Evolutionary conservation across 495 filamentous ascomycete genomes (phyloP).

Genomic region (Neurospora sp.): DNA sequence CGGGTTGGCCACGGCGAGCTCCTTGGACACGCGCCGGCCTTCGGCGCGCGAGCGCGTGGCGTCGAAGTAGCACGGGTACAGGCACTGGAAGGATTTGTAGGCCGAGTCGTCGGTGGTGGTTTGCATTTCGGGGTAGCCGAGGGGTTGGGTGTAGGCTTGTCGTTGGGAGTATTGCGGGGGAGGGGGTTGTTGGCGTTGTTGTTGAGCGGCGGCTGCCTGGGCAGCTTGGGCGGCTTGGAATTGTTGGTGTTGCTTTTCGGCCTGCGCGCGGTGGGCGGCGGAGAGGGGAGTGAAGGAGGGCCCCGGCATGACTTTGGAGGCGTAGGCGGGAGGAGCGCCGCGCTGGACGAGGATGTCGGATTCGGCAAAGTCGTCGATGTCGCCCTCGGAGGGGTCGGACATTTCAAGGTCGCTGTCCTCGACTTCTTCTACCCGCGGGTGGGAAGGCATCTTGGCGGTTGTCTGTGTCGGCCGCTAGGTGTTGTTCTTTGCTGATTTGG

Average conservation of each 20-base stretch:
- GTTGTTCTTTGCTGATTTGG: no score
- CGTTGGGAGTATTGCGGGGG: conserved; percentile 11
- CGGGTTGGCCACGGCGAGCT: conserved; percentile 69
- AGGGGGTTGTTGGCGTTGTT: conserved; percentile 7
- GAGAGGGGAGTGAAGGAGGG: not conserved
- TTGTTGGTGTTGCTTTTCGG: not conserved
- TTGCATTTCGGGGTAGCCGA: conserved; percentile 22
- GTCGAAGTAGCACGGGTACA: conserved; percentile 96
- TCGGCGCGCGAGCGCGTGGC: conserved; percentile 57
- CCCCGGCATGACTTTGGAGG: not conserved
- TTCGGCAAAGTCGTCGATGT: conserved; percentile 48
- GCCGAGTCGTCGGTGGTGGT: conserved; percentile 41
- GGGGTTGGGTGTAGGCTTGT: conserved; percentile 9
- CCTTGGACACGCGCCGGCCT: conserved; percentile 63
- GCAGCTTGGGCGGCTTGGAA: conserved; percentile 19
- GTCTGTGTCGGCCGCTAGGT: not conserved
- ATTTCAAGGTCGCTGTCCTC: conserved; percentile 66
- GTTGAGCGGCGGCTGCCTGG: conserved; percentile 20
- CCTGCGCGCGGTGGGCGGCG: conserved; percentile 8
- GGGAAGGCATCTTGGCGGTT: conserved; percentile 52
- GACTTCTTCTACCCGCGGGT: conserved; percentile 83
- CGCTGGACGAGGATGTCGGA: conserved; percentile 29
- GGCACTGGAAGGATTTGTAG: conserved; percentile 71
- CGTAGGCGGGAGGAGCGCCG: conserved; percentile 6
- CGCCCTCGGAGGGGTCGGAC: conserved; percentile 64